Evolutionary conservation across 495 filamentous ascomycete species (phyloP).

Genomic region (Hyphodiscus hymeniophilus): DNA sequence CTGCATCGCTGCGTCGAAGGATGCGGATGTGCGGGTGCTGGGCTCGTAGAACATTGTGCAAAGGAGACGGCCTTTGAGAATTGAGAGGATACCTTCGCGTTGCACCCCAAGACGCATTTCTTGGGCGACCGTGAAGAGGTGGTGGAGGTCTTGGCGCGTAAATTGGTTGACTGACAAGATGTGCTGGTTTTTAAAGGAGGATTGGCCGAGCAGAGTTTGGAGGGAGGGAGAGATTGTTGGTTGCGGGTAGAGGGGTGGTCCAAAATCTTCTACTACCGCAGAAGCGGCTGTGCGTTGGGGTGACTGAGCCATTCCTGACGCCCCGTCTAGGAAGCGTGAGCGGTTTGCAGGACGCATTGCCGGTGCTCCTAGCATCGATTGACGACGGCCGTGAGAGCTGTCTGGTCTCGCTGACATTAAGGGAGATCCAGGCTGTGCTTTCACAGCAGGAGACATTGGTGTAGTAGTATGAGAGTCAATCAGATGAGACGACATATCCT

Average conservation of each 20-base stretch:
- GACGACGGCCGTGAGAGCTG: conserved; percentile 15
- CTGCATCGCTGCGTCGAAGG: conserved; percentile 98
- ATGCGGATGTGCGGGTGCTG: conserved; percentile 89
- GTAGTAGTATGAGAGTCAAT: conserved; percentile 46
- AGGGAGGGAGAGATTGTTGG: conserved; percentile 48
- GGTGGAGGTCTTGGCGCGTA: conserved; percentile 73
- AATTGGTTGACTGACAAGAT: conserved; percentile 88
- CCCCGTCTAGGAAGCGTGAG: conserved; percentile 19
- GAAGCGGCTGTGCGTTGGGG: conserved; percentile 10
- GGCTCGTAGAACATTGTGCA: conserved; percentile 96
- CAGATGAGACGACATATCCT: conserved; percentile 69
- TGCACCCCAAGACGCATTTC: conserved; percentile 94
- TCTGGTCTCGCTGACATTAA: conserved; percentile 26
- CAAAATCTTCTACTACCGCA: conserved; percentile 40
- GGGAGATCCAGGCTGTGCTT: conserved; percentile 35
- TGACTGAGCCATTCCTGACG: conserved; percentile 7
- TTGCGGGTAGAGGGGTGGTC: conserved; percentile 27
- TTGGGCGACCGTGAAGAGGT: conserved; percentile 90
- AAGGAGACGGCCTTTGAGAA: conserved; percentile 77
- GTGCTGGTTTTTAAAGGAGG: conserved; percentile 77
- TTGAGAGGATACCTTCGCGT: conserved; percentile 77
- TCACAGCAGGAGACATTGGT: conserved; percentile 43
- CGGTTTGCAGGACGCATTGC: conserved; percentile 23
- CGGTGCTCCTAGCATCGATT: conserved; percentile 18
- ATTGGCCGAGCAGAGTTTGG: conserved; percentile 63